Percentiles rank a stretch among this genome's conserved stretches.
Evolutionary conservation across 2,329 filamentous ascomycete genomes (phyloP).

Genomic region (Stemphylium lycopersici): DNA sequence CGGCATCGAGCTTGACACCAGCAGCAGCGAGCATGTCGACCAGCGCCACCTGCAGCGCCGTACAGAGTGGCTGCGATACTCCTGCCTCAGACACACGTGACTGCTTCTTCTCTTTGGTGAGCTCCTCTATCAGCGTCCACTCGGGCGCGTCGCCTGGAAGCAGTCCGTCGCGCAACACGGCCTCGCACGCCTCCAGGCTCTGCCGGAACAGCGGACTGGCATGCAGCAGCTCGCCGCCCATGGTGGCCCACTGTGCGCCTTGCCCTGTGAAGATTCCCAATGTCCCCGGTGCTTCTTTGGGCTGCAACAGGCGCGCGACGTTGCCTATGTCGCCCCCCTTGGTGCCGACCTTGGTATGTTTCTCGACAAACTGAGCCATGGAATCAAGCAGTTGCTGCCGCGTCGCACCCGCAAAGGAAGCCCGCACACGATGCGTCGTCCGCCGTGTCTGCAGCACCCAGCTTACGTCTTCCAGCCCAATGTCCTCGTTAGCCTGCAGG

Average conservation of each 20-base stretch:
- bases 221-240: slow-evolving; percentile 15
- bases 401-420: too few relatives aligned
- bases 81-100: slow-evolving; percentile 42
- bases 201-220: background rate
- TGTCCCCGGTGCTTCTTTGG: background rate
- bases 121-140: slow-evolving; percentile 34
- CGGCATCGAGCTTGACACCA: slow-evolving; percentile 13
- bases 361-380: background rate
- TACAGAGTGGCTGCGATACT: slow-evolving; percentile 30
- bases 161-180: too few relatives aligned
- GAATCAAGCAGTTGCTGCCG: background rate
- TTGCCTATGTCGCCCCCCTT: background rate
- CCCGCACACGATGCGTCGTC: too few relatives aligned
- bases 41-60: slow-evolving; percentile 25
- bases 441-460: background rate
- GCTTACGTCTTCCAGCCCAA: background rate
- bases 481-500: background rate
- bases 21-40: slow-evolving; percentile 8
- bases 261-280: slow-evolving; percentile 19
- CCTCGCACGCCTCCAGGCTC: background rate
- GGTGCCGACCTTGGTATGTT: background rate
- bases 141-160: background rate
- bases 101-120: background rate
- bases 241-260: slow-evolving; percentile 29
- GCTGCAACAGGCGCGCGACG: background rate